phyloP scores from a whole-genome alignment of 73 alveolate genomes.

The Tetrahymena borealis region DNA sequence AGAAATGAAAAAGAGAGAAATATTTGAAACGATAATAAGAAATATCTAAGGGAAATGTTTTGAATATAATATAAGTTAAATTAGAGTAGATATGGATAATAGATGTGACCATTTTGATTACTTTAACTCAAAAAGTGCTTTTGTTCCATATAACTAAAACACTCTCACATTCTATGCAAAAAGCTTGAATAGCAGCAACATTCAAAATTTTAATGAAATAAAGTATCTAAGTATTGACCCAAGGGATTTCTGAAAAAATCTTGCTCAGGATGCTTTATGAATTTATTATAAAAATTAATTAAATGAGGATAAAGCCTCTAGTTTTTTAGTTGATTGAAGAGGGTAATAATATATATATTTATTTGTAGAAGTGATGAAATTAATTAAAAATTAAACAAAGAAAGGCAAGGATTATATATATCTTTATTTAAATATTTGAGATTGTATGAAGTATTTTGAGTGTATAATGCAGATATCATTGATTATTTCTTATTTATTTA shows the following conservation, averaged over 20 bases:
- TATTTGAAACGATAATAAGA: neutral
- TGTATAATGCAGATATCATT: too few species aligned
- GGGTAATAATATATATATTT: too few species aligned
- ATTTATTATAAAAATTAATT: neutral
- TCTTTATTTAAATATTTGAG: too few species aligned
- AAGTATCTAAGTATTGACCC: neutral
- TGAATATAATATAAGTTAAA: neutral
- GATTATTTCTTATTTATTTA: too few species aligned
- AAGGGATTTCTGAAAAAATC: neutral
- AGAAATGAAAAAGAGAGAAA: neutral
- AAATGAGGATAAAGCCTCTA: neutral
- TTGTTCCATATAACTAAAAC: neutral
- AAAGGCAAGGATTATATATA: too few species aligned
- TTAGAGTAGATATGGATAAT: neutral
- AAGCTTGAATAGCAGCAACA: neutral
- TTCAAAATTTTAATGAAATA: neutral
- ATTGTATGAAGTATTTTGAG: too few species aligned
- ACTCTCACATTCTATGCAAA: neutral
- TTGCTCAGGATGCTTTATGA: too few species aligned
- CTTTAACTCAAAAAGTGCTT: neutral
- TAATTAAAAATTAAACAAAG: neutral
- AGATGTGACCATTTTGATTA: neutral
- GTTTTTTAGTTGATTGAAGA: neutral
- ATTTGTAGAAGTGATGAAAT: too few species aligned
- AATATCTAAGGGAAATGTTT: neutral